These are phyloP conservation scores for Irineochytrium annulatum DNA, from an alignment of 192 early-diverging fungal species.

Conservation along the genomic window DNA sequence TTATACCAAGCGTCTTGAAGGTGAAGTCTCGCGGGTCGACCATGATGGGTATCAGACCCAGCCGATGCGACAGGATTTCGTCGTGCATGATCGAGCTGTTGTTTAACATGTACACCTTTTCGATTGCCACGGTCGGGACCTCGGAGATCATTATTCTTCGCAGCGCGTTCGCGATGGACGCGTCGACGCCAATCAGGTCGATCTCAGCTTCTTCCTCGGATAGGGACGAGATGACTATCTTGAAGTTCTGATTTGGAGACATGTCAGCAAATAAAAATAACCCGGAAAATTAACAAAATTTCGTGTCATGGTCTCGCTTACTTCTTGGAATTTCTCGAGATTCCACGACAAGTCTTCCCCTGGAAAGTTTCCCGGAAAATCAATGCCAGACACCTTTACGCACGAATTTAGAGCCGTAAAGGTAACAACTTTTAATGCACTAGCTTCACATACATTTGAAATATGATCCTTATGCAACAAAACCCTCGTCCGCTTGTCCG, in stretches of 20 bases:
- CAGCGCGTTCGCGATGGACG: constrained; percentile 91
- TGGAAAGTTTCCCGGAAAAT: constrained; percentile 71
- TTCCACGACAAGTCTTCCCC: constrained; percentile 56
- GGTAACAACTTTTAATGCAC: neutral
- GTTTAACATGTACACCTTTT: constrained; percentile 86
- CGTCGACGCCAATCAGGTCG: constrained; percentile 90
- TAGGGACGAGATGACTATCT: constrained; percentile 63
- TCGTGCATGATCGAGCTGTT: constrained; percentile 90
- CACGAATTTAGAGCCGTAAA: neutral
- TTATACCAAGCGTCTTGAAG: constrained; percentile 47
- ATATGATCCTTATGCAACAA: constrained; percentile 66
- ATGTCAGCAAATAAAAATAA: neutral
- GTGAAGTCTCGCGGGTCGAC: constrained; percentile 80
- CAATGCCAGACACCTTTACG: constrained; percentile 68
- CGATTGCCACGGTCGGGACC: constrained; percentile 96
- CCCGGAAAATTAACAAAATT: neutral
- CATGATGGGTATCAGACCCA: constrained; percentile 88
- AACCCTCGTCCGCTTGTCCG: too few species aligned
- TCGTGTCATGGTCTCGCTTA: constrained; percentile 17
- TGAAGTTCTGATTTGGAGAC: constrained; percentile 55
- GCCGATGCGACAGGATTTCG: constrained; percentile 86
- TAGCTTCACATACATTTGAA: constrained; percentile 51
- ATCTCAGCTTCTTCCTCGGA: constrained; percentile 85
- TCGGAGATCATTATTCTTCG: constrained; percentile 91
- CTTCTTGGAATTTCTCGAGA: constrained; percentile 67